A percentile compares a stretch with the other conserved stretches of the same genome.
These are phyloP conservation scores for Phalaenopsis equestris DNA, from an alignment of 106 monocot species.

Conservation along the genomic window DNA sequence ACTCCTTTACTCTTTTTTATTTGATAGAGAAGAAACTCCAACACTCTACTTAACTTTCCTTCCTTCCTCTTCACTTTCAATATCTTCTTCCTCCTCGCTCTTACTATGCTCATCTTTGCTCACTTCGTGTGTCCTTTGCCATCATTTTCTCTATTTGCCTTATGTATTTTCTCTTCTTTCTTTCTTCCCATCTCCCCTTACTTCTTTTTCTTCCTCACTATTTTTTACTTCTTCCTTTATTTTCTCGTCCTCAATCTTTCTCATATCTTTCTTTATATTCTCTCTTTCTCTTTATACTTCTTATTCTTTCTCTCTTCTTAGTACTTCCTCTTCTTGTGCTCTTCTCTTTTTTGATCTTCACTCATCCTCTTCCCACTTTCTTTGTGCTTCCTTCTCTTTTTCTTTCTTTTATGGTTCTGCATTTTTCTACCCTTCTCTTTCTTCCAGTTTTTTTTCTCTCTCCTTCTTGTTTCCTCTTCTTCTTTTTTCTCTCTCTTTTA, in stretches of 20 bases:
- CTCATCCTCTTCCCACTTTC: not conserved
- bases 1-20: not conserved
- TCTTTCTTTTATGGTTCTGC: not conserved
- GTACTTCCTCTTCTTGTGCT: constrained; percentile 1
- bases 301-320: not conserved
- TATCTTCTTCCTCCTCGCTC: not conserved
- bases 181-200: not conserved
- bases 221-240: not conserved
- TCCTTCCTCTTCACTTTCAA: not conserved
- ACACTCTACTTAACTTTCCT: not conserved
- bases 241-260: not conserved
- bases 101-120: not conserved
- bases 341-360: not conserved
- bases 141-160: not conserved
- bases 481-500: constrained; percentile 6
- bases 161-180: not conserved
- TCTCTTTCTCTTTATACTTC: constrained; percentile 2
- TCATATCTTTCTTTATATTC: not conserved
- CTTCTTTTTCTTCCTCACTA: not conserved
- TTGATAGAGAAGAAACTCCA: not conserved
- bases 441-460: not conserved
- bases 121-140: not conserved
- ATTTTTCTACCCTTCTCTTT: not conserved
- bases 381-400: constrained; percentile 9
- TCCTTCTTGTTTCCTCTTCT: not conserved